Conservation (phyloP, 176 grass and related monocot genomes). For the Melocanna baccifera region DNA sequence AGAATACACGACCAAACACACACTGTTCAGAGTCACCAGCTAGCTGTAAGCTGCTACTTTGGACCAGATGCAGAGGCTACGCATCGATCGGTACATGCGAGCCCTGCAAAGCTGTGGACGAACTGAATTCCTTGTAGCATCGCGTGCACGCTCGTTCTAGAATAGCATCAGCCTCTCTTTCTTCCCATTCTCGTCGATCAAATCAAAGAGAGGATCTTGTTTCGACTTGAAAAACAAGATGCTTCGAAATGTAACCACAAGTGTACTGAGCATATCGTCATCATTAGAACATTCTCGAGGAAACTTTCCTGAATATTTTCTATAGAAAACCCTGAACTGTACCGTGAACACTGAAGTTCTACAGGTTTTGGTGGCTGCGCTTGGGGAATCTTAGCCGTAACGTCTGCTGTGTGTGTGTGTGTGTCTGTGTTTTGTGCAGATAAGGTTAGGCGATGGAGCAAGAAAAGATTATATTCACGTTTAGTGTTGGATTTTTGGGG, state of each 20-base stretch:
- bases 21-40: constrained; percentile 2
- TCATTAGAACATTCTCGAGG: not conserved
- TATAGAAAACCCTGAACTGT: not conserved
- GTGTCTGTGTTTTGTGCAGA: not conserved
- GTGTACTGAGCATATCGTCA: not conserved
- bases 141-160: not conserved
- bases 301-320: not conserved
- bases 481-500: not conserved
- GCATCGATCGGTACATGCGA: not conserved
- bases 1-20: not conserved
- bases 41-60: constrained; percentile 26
- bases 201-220: not conserved
- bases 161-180: not conserved
- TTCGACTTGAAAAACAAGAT: not conserved
- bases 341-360: not conserved
- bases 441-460: constrained; percentile 45
- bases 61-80: not conserved
- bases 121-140: not conserved
- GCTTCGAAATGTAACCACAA: not conserved
- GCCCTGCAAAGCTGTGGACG: constrained; percentile 12
- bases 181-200: too few species aligned
- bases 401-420: not conserved
- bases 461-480: constrained; percentile 25
- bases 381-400: not conserved
- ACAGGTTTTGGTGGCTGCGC: not conserved